phyloP scores from a whole-genome alignment of 495 filamentous ascomycete species.

The Clavariopsis aquatica region DNA sequence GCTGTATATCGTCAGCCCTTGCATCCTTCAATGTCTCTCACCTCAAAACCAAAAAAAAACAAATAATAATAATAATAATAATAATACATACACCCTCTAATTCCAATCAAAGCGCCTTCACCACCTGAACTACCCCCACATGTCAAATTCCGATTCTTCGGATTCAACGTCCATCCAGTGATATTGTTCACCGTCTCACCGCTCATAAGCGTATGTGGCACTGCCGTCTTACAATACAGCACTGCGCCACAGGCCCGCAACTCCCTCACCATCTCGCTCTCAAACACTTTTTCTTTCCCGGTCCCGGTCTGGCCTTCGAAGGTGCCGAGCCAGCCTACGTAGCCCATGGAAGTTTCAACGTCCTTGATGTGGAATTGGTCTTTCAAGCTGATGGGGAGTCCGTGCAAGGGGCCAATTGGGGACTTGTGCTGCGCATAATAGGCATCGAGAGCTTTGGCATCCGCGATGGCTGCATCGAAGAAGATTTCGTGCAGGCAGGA shows the following conservation, averaged over 20 bases:
- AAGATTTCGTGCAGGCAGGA: slow-evolving; percentile 48
- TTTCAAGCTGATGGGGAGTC: slow-evolving; percentile 67
- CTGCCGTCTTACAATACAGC: slow-evolving; percentile 66
- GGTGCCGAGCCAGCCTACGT: slow-evolving; percentile 48
- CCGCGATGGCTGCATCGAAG: slow-evolving; percentile 43
- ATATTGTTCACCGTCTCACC: slow-evolving; percentile 60
- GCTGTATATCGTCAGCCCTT: slow-evolving; percentile 7
- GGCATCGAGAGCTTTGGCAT: slow-evolving; percentile 42
- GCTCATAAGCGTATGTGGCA: slow-evolving; percentile 62
- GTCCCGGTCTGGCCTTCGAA: slow-evolving; percentile 45
- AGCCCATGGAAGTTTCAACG: slow-evolving; percentile 66
- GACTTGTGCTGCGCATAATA: slow-evolving; percentile 42
- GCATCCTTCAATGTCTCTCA: neutral
- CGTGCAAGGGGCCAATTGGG: slow-evolving; percentile 58
- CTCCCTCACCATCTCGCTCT: slow-evolving; percentile 47
- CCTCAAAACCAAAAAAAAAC: too few relatives aligned
- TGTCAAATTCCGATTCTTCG: slow-evolving; percentile 44
- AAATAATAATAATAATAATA: too few relatives aligned
- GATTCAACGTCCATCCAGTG: slow-evolving; percentile 45
- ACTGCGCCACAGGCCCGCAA: slow-evolving; percentile 62
- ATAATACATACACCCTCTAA: slow-evolving; percentile 37
- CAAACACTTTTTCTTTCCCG: slow-evolving; percentile 41
- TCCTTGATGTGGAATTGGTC: slow-evolving; percentile 71
- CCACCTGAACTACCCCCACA: slow-evolving; percentile 44
- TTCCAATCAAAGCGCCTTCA: slow-evolving; percentile 46